Evolutionary conservation across 257 asterid genomes (phyloP).

Genomic region (Primulina huaijiensis): DNA sequence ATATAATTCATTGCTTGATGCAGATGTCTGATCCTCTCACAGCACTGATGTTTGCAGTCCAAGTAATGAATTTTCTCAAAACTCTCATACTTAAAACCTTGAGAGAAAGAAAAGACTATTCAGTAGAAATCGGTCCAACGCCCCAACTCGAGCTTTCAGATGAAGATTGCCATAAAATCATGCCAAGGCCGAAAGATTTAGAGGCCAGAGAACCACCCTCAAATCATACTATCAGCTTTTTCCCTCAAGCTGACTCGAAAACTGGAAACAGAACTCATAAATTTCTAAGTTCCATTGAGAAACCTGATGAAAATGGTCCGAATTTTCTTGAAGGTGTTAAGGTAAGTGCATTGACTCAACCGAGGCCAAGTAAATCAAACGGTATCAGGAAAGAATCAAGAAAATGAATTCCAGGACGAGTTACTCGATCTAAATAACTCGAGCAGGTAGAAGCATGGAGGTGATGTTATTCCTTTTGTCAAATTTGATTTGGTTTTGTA

Average conservation of each 20-base stretch:
- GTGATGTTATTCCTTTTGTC: constrained; percentile 20
- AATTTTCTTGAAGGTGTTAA: constrained; percentile 14
- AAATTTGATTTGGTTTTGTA: not conserved
- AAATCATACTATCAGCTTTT: constrained; percentile 21
- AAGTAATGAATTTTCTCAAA: constrained; percentile 60
- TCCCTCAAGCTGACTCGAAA: constrained; percentile 27
- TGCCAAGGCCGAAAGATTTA: constrained; percentile 5
- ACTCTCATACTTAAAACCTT: constrained; percentile 45
- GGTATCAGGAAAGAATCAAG: constrained; percentile 35
- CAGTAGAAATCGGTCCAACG: constrained; percentile 17
- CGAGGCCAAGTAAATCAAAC: constrained; percentile 29
- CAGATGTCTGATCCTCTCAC: constrained; percentile 62
- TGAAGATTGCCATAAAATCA: constrained; percentile 24
- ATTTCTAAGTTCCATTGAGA: constrained; percentile 39
- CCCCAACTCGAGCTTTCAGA: constrained; percentile 30
- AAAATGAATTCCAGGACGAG: constrained; percentile 7
- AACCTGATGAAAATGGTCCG: constrained; percentile 14
- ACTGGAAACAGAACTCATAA: constrained; percentile 20
- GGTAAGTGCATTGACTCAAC: constrained; percentile 30
- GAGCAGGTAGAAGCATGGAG: constrained; percentile 72
- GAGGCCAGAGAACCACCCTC: constrained; percentile 15
- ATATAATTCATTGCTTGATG: not conserved
- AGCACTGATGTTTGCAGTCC: constrained; percentile 55
- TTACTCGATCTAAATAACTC: constrained; percentile 9
- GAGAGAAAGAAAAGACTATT: constrained; percentile 44